Conservation (phyloP, 108 stramenopile species). For the Schizochytrium sp. region DNA sequence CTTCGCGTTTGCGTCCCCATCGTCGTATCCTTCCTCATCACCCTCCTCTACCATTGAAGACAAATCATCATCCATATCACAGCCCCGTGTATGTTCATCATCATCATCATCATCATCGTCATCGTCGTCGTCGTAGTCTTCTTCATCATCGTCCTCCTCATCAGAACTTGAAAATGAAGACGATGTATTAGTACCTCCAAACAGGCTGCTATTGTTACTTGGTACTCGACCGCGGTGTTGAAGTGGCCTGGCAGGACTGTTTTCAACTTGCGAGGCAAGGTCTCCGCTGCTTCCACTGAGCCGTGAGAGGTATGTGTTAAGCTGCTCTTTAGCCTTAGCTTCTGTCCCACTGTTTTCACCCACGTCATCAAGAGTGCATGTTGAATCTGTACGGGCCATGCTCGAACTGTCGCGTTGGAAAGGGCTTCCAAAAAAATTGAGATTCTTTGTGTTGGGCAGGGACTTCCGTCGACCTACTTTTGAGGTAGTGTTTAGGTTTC, state of each 20-base stretch:
- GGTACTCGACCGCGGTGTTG: background rate
- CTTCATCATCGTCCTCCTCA: background rate
- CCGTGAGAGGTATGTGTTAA: too few relatives aligned
- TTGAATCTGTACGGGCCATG: background rate
- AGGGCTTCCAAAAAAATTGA: background rate
- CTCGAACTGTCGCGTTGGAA: background rate
- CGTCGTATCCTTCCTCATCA: background rate
- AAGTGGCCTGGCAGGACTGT: background rate
- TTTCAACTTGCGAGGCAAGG: background rate
- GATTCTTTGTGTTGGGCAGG: background rate
- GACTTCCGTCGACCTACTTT: background rate
- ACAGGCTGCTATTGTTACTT: slow-evolving; percentile 6
- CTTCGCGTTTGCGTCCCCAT: background rate
- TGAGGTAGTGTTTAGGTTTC: background rate
- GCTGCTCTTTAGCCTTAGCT: background rate
- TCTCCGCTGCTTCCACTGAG: background rate
- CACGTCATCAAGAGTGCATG: background rate
- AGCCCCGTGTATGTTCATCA: background rate
- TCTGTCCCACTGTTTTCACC: background rate
- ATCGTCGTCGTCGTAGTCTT: background rate
- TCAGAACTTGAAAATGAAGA: slow-evolving; percentile 17
- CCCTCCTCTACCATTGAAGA: background rate
- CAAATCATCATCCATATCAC: background rate
- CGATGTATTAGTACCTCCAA: slow-evolving; percentile 26
- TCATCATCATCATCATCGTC: background rate